Evolutionary conservation across 352 stramenopile species (phyloP), one percentile per base, ranked within the genome.

Genomic region (Phytophthora megakarya): DNA sequence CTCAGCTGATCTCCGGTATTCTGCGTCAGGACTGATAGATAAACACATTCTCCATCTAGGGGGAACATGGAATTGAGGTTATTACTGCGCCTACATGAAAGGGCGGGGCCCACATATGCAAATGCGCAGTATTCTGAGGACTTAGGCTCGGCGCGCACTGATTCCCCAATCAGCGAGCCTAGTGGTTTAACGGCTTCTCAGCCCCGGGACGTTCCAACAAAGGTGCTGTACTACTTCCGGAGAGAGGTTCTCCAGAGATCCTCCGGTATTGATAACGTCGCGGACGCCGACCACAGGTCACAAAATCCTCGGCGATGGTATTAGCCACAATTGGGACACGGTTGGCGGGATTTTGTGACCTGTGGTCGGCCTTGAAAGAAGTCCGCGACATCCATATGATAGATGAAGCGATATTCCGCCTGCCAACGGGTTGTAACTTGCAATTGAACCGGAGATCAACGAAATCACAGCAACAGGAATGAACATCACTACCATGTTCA

Each of bases 401-500:
- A n/a, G n/a, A n/a, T n/a, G n/a, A n/a, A n/a, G n/a, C n/a, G n/a
- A n/a, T n/a, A n/a, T n/a, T n/a, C n/a, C n/a, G n/a, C n/a, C n/a
- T n/a, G n/a, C n/a, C n/a, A n/a, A 79, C 3, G 61, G 81, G 22
- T 60, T 72, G 55, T 87, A 88, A 62, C 70, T 64, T 28, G 75
- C 78, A 30, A 92, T 85, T 5, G 86, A 81, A 0, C 82, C 81
- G 38, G 79, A 75, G 26, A 95, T 80, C 54, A 95, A 76, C 38
- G 83, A 95, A 19, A 90, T 69, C 49, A 93, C 80, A 6, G 86
- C 80, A 44, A 91, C 61, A 18, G 86, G 84, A 48, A 88, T 92
- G 55, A 86, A 76, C 30, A 61, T 65, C 9, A 92, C 66, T 22
- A 93, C 77, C 26, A 79, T 77, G 64, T 91, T 92, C 59, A 92